phyloP scores from a whole-genome alignment of 805 yeast species.

The Wickerhamiella kurtzmanii region DNA sequence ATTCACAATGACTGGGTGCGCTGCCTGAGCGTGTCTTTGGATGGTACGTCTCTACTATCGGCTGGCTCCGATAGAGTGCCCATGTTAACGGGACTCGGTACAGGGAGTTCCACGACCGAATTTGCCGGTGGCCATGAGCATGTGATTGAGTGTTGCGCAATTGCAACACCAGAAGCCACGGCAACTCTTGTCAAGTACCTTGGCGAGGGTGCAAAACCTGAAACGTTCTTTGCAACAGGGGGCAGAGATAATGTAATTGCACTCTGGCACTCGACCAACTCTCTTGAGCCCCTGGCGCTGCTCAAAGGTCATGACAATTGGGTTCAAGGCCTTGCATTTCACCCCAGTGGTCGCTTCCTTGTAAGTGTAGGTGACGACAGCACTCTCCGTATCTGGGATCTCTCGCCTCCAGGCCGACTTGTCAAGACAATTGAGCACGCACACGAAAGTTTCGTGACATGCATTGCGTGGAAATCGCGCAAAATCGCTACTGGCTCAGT shows the following conservation, averaged over 20 bases:
- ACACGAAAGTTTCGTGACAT: conserved; percentile 68
- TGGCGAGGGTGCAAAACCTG: conserved; percentile 22
- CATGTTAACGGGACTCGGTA: conserved; percentile 52
- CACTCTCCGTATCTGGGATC: conserved; percentile 66
- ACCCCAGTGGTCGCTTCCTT: conserved; percentile 62
- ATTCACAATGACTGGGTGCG: conserved; percentile 90
- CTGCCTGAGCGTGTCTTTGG: conserved; percentile 34
- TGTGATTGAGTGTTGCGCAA: conserved; percentile 61
- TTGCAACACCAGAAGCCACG: conserved; percentile 46
- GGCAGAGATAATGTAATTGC: conserved; percentile 65
- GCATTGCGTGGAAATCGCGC: conserved; percentile 30
- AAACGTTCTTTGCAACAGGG: conserved; percentile 43
- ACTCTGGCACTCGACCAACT: conserved; percentile 48
- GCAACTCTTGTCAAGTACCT: conserved; percentile 35
- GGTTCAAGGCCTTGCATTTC: conserved; percentile 58
- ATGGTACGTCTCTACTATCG: conserved; percentile 49
- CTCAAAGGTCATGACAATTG: conserved; percentile 73
- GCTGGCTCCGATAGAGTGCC: conserved; percentile 71
- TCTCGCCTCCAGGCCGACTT: conserved; percentile 31
- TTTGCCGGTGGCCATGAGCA: conserved; percentile 66
- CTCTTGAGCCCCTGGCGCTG: conserved; percentile 45
- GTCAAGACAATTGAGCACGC: conserved; percentile 36
- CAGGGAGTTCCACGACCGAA: conserved; percentile 50
- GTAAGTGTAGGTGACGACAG: conserved; percentile 72
- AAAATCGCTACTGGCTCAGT: conserved; percentile 52